These are phyloP conservation scores for Thecaphora thlaspeos DNA, from an alignment of 1,284 basidiomycete species.

Conservation along the genomic window DNA sequence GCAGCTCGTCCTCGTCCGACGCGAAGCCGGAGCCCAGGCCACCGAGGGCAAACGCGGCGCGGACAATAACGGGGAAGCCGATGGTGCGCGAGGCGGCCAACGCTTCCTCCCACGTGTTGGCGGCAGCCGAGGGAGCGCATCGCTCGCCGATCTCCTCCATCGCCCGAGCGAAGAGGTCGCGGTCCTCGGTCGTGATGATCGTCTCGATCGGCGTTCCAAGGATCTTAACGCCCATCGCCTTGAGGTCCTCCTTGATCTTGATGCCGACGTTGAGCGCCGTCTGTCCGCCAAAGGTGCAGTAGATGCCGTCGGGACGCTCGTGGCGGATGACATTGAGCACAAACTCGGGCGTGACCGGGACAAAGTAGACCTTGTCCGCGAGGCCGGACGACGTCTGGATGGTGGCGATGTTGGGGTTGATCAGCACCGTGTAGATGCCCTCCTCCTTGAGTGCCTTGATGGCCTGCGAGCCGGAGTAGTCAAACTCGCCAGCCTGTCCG, in stretches of 20 bases:
- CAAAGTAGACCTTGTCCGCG: constrained; percentile 94
- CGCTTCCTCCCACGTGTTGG: constrained; percentile 90
- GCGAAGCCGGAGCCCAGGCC: constrained; percentile 99
- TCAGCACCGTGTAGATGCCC: constrained; percentile 86
- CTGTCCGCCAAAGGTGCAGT: constrained; percentile 97
- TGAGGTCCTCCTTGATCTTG: constrained; percentile 87
- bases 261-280: constrained; percentile 98
- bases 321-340: constrained; percentile 98
- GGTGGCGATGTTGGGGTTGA: constrained; percentile 58
- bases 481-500: constrained; percentile 98
- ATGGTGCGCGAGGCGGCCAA: constrained; percentile 86
- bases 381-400: constrained; percentile 75
- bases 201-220: constrained; percentile 90
- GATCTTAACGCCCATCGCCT: constrained; percentile 89
- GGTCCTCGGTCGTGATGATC: constrained; percentile 74
- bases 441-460: constrained; percentile 96
- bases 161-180: constrained; percentile 94
- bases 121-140: constrained; percentile 92
- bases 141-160: constrained; percentile 98
- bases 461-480: constrained; percentile 96
- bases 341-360: constrained; percentile 95
- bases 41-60: constrained; percentile 95
- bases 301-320: constrained; percentile 93
- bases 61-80: constrained; percentile 96
- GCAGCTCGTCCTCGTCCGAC: constrained; percentile 88